phyloP scores from a whole-genome alignment of 371 early-diverging fungal species.

The Amoeboaphelidium protococcarum region DNA sequence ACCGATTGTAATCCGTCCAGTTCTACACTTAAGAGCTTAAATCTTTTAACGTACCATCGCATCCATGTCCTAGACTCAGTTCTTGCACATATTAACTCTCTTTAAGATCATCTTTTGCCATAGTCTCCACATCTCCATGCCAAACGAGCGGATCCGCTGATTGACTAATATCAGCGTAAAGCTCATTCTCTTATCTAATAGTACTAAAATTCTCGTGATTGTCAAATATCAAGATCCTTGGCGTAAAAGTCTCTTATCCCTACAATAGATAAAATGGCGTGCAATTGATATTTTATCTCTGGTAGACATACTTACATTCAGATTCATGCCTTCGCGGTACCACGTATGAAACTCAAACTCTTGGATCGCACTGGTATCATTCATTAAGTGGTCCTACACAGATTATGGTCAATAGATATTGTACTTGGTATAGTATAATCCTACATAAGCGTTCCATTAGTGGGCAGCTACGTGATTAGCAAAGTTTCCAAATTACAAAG shows the following conservation, averaged over 20 bases:
- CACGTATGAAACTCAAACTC: neutral
- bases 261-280: constrained; percentile 5
- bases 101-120: neutral
- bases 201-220: constrained; percentile 20
- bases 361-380: constrained; percentile 1
- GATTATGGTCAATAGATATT: neutral
- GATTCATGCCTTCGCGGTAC: neutral
- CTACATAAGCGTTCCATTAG: constrained; percentile 65
- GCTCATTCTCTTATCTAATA: neutral
- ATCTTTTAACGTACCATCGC: neutral
- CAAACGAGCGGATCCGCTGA: neutral
- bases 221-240: constrained; percentile 46
- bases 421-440: neutral
- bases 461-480: constrained; percentile 70
- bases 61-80: neutral
- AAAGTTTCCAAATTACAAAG: constrained; percentile 55
- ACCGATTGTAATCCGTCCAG: neutral
- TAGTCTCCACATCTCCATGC: neutral
- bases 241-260: constrained; percentile 40
- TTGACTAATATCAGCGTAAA: neutral
- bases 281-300: neutral
- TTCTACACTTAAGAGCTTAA: neutral
- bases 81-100: neutral
- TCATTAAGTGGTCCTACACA: neutral
- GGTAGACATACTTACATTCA: constrained; percentile 8